phyloP scores from a whole-genome alignment of 1,284 basidiomycete species.

The Leccinum variabile region DNA sequence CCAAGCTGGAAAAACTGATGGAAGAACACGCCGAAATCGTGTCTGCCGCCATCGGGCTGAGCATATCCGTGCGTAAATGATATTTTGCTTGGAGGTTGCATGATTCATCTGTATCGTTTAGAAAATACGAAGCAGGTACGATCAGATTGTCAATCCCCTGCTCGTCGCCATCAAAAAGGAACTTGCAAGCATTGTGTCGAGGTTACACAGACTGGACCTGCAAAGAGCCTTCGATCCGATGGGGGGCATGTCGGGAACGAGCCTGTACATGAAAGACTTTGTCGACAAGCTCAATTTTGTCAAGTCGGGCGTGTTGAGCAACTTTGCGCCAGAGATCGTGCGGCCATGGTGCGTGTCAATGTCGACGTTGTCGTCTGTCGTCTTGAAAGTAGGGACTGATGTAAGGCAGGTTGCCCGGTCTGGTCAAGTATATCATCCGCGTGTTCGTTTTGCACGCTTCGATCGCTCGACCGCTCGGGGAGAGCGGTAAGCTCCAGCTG shows the following conservation, averaged over 20 bases:
- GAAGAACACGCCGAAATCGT: constrained; percentile 72
- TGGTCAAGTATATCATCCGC: constrained; percentile 75
- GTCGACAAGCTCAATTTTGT: constrained; percentile 82
- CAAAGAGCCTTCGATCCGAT: constrained; percentile 65
- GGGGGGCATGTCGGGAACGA: constrained; percentile 66
- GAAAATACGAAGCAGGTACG: constrained; percentile 61
- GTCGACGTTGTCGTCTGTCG: too few relatives aligned
- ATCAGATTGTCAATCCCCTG: constrained; percentile 68
- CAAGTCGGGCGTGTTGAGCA: constrained; percentile 71
- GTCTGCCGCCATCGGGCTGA: constrained; percentile 55
- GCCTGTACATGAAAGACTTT: constrained; percentile 87
- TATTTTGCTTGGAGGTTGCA: neutral
- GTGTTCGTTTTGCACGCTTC: constrained; percentile 89
- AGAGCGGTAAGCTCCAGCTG: constrained; percentile 87
- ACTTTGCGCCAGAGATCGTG: constrained; percentile 70
- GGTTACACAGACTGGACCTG: constrained; percentile 83
- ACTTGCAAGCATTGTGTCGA: constrained; percentile 71
- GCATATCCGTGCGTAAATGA: constrained; percentile 56
- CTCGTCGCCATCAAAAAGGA: constrained; percentile 77
- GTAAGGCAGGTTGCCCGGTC: constrained; percentile 57
- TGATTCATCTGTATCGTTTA: constrained; percentile 31
- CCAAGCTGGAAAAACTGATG: constrained; percentile 65
- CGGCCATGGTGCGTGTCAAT: constrained; percentile 64
- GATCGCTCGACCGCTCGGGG: constrained; percentile 83
- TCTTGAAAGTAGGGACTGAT: neutral